Percentiles rank a stretch among this genome's conserved stretches.
Evolutionary conservation across 140 eudicot species (phyloP).

Genomic region (Cichorium intybus): DNA sequence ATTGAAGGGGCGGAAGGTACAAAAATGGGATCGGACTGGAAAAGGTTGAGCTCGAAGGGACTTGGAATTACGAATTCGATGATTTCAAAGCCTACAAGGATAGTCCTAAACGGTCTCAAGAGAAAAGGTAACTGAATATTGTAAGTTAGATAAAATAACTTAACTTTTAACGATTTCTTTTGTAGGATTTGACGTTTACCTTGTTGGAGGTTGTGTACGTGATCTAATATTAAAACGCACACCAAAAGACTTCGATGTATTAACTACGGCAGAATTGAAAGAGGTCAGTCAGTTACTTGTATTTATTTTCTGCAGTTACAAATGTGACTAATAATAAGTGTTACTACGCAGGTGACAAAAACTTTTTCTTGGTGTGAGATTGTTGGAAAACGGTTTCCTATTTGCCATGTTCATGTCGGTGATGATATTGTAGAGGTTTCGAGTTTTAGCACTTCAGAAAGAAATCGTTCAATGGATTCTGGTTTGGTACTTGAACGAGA

Average conservation of each 20-base stretch:
- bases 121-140: slow-evolving; percentile 43
- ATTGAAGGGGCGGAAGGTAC: slow-evolving; percentile 34
- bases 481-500: slow-evolving; percentile 37
- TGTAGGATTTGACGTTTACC: slow-evolving; percentile 87
- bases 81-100: slow-evolving; percentile 59
- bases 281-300: slow-evolving; percentile 51
- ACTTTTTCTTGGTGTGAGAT: slow-evolving; percentile 61
- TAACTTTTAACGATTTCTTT: background rate
- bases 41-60: slow-evolving; percentile 63
- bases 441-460: slow-evolving; percentile 74
- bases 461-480: slow-evolving; percentile 22
- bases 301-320: background rate
- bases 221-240: slow-evolving; percentile 79
- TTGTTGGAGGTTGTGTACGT: slow-evolving; percentile 98
- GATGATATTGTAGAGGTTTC: slow-evolving; percentile 85
- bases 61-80: slow-evolving; percentile 57
- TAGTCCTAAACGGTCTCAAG: slow-evolving; percentile 65
- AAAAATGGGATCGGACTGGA: slow-evolving; percentile 43
- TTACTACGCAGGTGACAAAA: slow-evolving; percentile 52
- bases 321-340: background rate
- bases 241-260: slow-evolving; percentile 89
- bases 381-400: slow-evolving; percentile 87
- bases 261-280: slow-evolving; percentile 80
- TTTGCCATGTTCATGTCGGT: slow-evolving; percentile 83
- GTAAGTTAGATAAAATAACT: background rate